Evolutionary conservation across 768 basidiomycete species (phyloP), one percentile per base, ranked within the genome.

Genomic region (Clathrus columnatus): DNA sequence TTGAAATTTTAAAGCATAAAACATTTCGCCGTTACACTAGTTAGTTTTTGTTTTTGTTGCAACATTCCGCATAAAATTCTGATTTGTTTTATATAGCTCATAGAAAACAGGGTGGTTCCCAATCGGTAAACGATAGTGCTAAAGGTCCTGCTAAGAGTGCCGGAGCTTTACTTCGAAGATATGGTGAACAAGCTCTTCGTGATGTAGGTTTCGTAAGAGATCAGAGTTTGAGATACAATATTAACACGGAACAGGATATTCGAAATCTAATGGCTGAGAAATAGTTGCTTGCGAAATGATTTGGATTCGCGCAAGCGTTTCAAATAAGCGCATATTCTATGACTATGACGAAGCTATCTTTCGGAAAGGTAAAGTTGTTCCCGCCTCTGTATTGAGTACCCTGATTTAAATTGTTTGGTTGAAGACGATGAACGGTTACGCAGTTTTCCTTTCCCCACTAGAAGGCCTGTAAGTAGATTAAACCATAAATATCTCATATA

Each of bases 11-110:
- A 42, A 74, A 75, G 60, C 91, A 93, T 64, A 99, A 98, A 70
- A 98, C 96, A 1, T 98, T 97, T 67, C 96, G 98, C 69, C 84
- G 96, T 1, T 99, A 99, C 68, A 99, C 96, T 0, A 98, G 94
- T 96, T 61, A 62, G 90, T 77, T 2, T 43, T 23, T 41, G 14
- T 32, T 14, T 44, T 28, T 16, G 49, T 8, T 29, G 21, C 26
- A 21, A 51, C 49, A 55, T 21, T 44, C n/a, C n/a, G n/a, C n/a
- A n/a, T n/a, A n/a, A n/a, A 23, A 47, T 46, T 7, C 21, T 18
- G 21, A 54, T 36, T 30, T n/a, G 14, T 2, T 14, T 48, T 20
- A 30, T 21, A 18, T 56, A 98, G 95, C 96, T 28, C 91, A 96
- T 60, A 78, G 91, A 61, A 98, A 98, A 67, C 96, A 99, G 73